A percentile compares a stretch with the other conserved stretches of the same genome.
Evolutionary conservation across 495 filamentous ascomycete species (phyloP).

Genomic region (Tetracladium setigerum): DNA sequence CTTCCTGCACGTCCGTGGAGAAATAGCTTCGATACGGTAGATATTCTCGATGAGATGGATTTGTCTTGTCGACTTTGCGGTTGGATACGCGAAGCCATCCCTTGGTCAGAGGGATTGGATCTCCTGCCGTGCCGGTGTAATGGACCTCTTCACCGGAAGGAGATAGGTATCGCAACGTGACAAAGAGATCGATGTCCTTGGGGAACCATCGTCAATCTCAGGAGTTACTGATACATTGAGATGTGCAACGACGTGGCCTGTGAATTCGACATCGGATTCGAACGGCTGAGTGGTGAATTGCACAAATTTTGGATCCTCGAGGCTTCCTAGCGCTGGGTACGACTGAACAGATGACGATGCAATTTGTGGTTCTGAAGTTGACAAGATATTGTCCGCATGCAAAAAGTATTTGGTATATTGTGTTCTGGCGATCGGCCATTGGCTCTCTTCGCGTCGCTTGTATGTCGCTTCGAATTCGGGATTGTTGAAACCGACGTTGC

Average conservation of each 20-base stretch:
- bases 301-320: constrained; percentile 37
- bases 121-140: constrained; percentile 52
- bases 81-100: constrained; percentile 51
- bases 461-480: constrained; percentile 45
- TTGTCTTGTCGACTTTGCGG: constrained; percentile 41
- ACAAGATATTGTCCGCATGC: constrained; percentile 29
- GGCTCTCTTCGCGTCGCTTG: constrained; percentile 41
- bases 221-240: constrained; percentile 50
- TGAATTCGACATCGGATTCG: constrained; percentile 53
- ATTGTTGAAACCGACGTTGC: constrained; percentile 56
- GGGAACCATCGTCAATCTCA: constrained; percentile 20
- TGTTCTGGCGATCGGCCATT: constrained; percentile 59
- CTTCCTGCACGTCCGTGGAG: constrained; percentile 45
- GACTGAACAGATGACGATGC: constrained; percentile 28
- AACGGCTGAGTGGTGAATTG: constrained; percentile 50
- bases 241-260: constrained; percentile 56
- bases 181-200: constrained; percentile 56
- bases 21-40: constrained; percentile 55
- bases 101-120: constrained; percentile 41
- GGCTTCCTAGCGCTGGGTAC: constrained; percentile 47
- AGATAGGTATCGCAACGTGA: constrained; percentile 53
- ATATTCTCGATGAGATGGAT: constrained; percentile 40
- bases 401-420: constrained; percentile 51
- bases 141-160: constrained; percentile 49
- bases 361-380: constrained; percentile 9